Base-by-base conservation (phyloP, 2,329 filamentous ascomycete species). In the Alternaria arborescens region DNA sequence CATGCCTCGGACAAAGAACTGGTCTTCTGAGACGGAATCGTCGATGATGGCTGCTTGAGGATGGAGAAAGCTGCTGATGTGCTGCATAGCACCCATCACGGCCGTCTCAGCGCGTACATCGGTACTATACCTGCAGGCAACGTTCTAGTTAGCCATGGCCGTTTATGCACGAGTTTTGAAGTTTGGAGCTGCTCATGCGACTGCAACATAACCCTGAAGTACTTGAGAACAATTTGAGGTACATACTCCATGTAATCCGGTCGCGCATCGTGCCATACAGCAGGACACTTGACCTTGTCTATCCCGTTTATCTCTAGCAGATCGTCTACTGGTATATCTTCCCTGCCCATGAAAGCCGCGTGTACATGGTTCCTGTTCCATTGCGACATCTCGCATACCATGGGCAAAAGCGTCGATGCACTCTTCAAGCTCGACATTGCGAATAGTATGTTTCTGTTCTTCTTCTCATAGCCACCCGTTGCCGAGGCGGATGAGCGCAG, bases 321-420 rank as follows among this genome's bases (percentile, higher is more conserved):
- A 34, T 91, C 87, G 14, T 88, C 84, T 52, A 96, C 78, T 0
- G 86, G 81, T 52, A 97, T 85, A 12, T 89, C 86, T 61, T 89
- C 90, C 60, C 90, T 85, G 51, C 93, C 90, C 80, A 96, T 85
- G 4, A 98, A 79, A 0, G 87, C 90, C 73, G 97, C 90, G 76
- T 98, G 94, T 8, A 97, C 93, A 64, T 88, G 85, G 71, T 88
- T 97, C 60, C 86, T 83, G 57, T 86, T 84, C 77, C 88, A 85
- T 22, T 78, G 77, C 7, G 89, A 89, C 94, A 97, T 97, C 70
- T 92, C 87, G 77, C 95, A 98, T 6, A 94, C 92, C 73, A 97
- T 83, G 0, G 93, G 93, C 32, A 97, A 81, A 54, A 97, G 77
- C 32, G 86, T 85, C 0, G 91, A 86, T 16, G 89, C 87, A 73